Conservation (phyloP, 305 asterid genomes). For the Solanum chacoense region DNA sequence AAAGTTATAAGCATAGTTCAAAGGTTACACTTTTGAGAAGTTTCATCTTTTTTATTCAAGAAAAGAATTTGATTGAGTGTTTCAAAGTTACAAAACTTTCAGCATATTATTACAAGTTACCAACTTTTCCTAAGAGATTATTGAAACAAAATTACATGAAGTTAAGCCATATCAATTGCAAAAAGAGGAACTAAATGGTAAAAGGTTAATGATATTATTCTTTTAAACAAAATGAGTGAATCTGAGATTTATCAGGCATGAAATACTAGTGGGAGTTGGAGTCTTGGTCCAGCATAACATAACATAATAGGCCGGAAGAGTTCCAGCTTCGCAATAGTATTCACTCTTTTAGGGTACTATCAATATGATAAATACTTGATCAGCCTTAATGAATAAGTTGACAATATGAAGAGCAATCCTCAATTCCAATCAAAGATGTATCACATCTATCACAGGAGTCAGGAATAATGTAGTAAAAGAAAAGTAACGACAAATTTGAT, state of each 20-base stretch:
- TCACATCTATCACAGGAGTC: slow-evolving; percentile 1
- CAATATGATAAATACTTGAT: neutral
- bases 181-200: neutral
- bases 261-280: neutral
- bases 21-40: neutral
- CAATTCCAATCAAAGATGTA: neutral
- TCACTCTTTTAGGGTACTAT: neutral
- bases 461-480: neutral
- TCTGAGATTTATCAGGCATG: neutral
- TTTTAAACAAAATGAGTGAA: neutral
- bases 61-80: neutral
- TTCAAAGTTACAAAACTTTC: neutral
- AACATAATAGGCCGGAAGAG: neutral
- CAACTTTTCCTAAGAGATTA: neutral
- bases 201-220: neutral
- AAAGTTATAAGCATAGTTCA: neutral
- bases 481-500: neutral
- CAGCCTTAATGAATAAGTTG: neutral
- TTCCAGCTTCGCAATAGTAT: neutral
- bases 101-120: neutral
- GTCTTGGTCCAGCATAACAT: neutral
- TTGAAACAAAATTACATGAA: neutral
- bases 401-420: neutral
- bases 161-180: neutral
- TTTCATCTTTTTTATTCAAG: neutral